Evolutionary conservation across 2,329 filamentous ascomycete genomes (phyloP), one percentile per base, ranked within the genome.

Genomic region (Colletotrichum spinosum): DNA sequence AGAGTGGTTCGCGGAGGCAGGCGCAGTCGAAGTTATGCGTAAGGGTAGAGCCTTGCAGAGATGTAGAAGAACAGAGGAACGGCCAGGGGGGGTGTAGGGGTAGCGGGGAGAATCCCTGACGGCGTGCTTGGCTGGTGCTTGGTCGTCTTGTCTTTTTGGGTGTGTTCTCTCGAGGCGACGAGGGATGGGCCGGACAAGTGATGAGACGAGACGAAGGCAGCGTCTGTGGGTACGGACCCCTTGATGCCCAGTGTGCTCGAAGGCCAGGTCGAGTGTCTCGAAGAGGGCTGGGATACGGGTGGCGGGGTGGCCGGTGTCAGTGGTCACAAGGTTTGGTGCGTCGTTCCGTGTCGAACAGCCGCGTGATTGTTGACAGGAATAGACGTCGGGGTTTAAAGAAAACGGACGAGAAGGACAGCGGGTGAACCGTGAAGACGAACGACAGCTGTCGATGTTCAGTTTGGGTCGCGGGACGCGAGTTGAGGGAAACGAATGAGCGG

Each of bases 161-260:
- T 25, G 25, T 25, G 25, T 25, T 25, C 25, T 25, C 25, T 25
- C 25, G 25, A 25, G 57, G 39, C 38, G 58, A 63, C 25, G 52
- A 57, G 48, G 48, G 56, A 59, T 48, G 25, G 25, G 25, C 25
- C 25, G 25, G 25, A 25, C 25, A 25, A 25, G 25, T 25, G 48
- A 66, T 66, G 63, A 66, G 63, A 62, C 62, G 62, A 65, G 62
- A 66, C 63, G 58, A 63, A 66, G 58, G 53, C 58, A 57, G 42
- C 42, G 63, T 66, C 58, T 62, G 63, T 66, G 63, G 63, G 59
- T 51, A 57, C 35, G 38, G 35, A 45, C 62, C 61, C 62, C 63
- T 66, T 66, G 63, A 66, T 55, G 63, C 63, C 54, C 48, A 63
- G 53, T 35, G 58, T 63, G 63, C 60, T 52, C 39, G 59, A 66